phyloP scores from a whole-genome alignment of 1,284 basidiomycete genomes.

The Pterulicium gracile region DNA sequence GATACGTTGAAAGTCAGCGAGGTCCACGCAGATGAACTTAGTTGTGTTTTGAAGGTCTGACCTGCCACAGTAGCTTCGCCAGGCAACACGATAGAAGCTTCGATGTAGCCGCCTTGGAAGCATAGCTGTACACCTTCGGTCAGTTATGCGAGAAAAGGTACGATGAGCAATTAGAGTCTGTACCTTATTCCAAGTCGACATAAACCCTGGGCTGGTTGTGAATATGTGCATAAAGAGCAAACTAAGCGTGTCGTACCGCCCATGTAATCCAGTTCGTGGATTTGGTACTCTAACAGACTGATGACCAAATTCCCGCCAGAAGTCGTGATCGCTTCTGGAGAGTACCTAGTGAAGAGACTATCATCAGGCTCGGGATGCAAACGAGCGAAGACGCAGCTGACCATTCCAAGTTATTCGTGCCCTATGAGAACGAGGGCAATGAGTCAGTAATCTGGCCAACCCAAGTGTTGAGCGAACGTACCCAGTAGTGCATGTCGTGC shows the following conservation, averaged over 20 bases:
- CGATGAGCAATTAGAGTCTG: no score
- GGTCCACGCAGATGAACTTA: not conserved
- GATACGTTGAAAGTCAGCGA: no score
- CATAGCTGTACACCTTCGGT: slow-evolving; percentile 41
- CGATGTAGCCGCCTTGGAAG: slow-evolving; percentile 57
- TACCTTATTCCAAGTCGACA: slow-evolving; percentile 27
- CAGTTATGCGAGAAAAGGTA: not conserved
- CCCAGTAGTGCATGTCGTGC: slow-evolving; percentile 21
- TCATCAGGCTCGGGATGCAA: slow-evolving; percentile 7
- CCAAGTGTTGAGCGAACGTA: not conserved
- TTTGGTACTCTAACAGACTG: slow-evolving; percentile 32
- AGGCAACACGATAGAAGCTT: slow-evolving; percentile 52
- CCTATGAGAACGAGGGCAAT: no score
- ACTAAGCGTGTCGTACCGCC: slow-evolving; percentile 11
- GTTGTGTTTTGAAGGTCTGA: not conserved
- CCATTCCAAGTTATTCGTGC: slow-evolving; percentile 54
- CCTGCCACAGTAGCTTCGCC: slow-evolving; percentile 34
- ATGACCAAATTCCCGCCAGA: slow-evolving; percentile 41
- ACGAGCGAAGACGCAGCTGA: not conserved
- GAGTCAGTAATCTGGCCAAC: no score
- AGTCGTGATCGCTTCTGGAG: slow-evolving; percentile 46
- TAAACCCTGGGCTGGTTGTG: slow-evolving; percentile 19
- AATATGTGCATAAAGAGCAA: no score
- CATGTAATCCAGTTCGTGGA: slow-evolving; percentile 40
- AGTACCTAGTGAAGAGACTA: slow-evolving; percentile 21